Evolutionary conservation across 208 protist genomes (phyloP).

Genomic region (Phytomonas francai): DNA sequence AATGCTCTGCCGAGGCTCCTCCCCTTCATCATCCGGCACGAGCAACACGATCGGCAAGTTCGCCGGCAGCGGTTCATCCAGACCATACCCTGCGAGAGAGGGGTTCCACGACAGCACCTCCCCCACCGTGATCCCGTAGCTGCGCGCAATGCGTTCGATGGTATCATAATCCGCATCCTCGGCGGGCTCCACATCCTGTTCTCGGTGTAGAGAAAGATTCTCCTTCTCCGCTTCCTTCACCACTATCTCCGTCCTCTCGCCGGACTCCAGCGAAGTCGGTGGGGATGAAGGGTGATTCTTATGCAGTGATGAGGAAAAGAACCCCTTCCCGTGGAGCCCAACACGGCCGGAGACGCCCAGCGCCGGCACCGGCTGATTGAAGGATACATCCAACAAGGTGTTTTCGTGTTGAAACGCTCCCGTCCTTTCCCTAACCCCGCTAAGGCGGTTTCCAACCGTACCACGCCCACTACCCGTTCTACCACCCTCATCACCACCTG

Average conservation of each 20-base stretch:
- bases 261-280: not conserved
- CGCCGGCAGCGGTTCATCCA: conserved; percentile 54
- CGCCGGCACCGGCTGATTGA: no score
- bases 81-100: conserved; percentile 39
- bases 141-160: conserved; percentile 39
- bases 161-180: conserved; percentile 57
- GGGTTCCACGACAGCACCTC: conserved; percentile 60
- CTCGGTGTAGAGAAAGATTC: no score
- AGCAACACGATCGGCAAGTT: conserved; percentile 66
- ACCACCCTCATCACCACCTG: no score
- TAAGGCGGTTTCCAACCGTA: no score
- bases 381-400: no score
- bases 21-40: conserved; percentile 22
- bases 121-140: conserved; percentile 38
- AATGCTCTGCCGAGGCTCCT: no score
- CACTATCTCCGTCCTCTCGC: not conserved
- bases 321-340: no score
- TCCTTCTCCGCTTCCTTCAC: not conserved
- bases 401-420: no score
- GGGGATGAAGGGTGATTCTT: not conserved
- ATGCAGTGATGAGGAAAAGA: not conserved
- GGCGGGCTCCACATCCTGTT: conserved; percentile 12
- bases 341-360: no score
- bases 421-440: no score
- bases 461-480: no score